Evolutionary conservation across 2,329 filamentous ascomycete genomes (phyloP), one percentile per base, ranked within the genome.

Genomic region (Pseudogymnoascus sp.): DNA sequence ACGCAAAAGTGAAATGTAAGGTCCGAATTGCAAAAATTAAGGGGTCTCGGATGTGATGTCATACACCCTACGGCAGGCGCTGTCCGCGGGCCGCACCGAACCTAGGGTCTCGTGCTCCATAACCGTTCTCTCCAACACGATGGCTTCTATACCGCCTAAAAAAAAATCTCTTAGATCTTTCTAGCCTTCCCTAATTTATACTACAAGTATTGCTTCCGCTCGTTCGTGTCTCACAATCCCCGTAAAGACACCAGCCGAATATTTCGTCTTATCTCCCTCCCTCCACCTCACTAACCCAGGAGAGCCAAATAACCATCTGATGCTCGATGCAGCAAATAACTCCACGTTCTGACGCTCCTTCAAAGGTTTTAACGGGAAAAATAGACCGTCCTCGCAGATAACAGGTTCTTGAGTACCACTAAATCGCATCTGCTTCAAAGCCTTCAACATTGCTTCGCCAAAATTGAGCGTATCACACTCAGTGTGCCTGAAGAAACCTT

Each of bases 291-390:
- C 21, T 26, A 60, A 17, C 2, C 63, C 63, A 7, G 65, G 64
- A 50, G 53, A 35, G 5, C 65, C 63, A 53, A 63, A 66, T 46
- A 38, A 17, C 44, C 60, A 66, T 3, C 31, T 19, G 15, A 66
- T 53, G 29, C 60, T 64, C 6, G 37, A 56, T n/a, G 65, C 50
- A 37, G 65, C 63, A 61, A 59, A 66, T 35, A 66, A 31, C n/a
- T 66, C 65, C 1, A 66, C 59, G 2, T 60, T 44, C n/a, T 61
- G 40, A 15, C 21, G 2, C 7, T 4, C 42, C n/a, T 35, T 4
- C 35, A 56, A n/a, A 15, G 26, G n/a, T 7, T 56, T 19, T 33
- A 56, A 33, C 4, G 50, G 10, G 31, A 33, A 56, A 10, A 56
- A 56, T 33, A 56, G 5, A 10, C 50, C 50, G 11, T 38, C 21